Base-by-base conservation (phyloP, 2,329 filamentous ascomycete genomes). In the Incumbomyces lentus region DNA sequence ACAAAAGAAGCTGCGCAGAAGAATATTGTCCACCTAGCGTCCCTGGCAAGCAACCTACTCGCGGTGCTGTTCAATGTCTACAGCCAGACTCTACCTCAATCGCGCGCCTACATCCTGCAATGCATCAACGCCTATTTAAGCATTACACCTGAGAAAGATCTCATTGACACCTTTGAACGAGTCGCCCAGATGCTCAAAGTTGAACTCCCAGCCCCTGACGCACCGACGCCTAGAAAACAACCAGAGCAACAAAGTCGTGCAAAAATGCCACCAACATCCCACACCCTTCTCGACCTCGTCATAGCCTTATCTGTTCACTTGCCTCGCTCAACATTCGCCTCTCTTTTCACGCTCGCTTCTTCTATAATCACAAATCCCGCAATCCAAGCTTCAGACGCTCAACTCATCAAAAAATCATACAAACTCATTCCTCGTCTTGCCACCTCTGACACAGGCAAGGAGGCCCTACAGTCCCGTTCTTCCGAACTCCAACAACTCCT, bases 21-120 rank as follows among this genome's bases (percentile, higher is more conserved):
- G 65, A 95, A 95, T 60, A 68, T 96, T 33, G 70, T 79, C n/a
- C 82, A 94, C 62, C 72, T 98, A 11, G 80, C 86, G 13, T 70
- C 71, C 1, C 89, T 92, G 60, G 76, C 90, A 1, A 83, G 83
- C 50, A 96, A 96, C 59, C 77, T 98, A 67, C 78, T 98, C 35
- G 89, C 92, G 6, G 90, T 96, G 0, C 71, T 98, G n/a, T 96
- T 98, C 74, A 98, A 98, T 62, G 90, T 98, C 37, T 98, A 98
- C 69, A 95, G 86, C 53, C 86, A 95, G 64, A 98, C 92, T 1
- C 74, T 98, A 19, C 90, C 92, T 2, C 87, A 95, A 60, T 92
- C 86, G 59, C 78, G 92, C 56, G 89, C 87, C 0, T 87, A 86
- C 16, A 92, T 98, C 45, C 72, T 98, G 30, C 86, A 90, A 62